Base-by-base conservation (phyloP, 371 early-diverging fungal species). In the Nosema muscidifuracis region DNA sequence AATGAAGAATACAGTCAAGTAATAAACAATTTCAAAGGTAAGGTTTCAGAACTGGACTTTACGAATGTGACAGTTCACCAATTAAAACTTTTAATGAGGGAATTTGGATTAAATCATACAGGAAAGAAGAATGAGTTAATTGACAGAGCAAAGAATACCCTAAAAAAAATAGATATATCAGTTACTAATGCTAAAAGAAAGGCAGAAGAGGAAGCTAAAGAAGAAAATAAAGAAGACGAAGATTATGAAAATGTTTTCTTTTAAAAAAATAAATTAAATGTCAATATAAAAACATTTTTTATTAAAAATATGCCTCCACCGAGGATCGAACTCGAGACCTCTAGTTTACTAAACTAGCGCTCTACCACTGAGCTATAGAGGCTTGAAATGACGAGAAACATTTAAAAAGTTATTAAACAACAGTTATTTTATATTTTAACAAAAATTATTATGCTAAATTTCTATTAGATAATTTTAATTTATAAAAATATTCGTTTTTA, bases 51-150 rank as follows among this genome's bases (percentile, higher is more conserved):
- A 12, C 47, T 79, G 2, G 72, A 79, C 38, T 78, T 71, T 51
- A 71, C 77, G 1, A 67, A 80, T 51, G 69, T 78, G 24, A 81
- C 83, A 22, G 80, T 81, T 2, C 75, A 77, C 67, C 83, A 83
- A 47, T 71, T 83, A 16, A 81, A 80, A 60, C 53, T 50, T 13
- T 36, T 81, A 16, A 81, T 83, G 83, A 78, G 79, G 38, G 83
- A 81, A 61, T 81, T 78, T 76, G 83, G 83, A 16, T 64, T 83
- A 36, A 67, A 77, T 53, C 77, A 82, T 68, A 78, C 76, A 7
- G 82, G 82, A 1, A 81, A 78, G 47, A 81, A 81, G 34, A 72
- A 66, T 42, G 81, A 81, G 42, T 60, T 81, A 6, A 78, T 81
- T 30, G 71, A 71, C 24, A 24, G 71, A 16, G 36, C 60, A 3